These are phyloP conservation scores for Phytophthora multivora DNA, from an alignment of 352 stramenopile species.

Conservation along the genomic window DNA sequence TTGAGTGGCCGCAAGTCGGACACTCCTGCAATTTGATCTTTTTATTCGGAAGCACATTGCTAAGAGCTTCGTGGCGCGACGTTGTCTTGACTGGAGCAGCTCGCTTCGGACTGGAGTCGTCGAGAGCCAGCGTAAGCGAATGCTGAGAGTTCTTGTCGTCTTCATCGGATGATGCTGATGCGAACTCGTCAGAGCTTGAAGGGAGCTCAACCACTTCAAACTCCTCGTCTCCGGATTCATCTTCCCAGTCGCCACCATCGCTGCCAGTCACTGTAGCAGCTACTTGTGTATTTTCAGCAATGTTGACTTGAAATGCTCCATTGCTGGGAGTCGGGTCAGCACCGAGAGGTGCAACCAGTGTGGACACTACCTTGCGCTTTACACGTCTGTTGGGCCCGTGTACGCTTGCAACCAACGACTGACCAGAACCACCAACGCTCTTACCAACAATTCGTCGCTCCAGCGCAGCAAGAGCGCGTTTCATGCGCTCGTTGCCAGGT, in stretches of 20 bases:
- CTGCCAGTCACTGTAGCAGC: background rate
- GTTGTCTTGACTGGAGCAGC: background rate
- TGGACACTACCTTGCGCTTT: slow-evolving; percentile 32
- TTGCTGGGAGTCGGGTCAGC: background rate
- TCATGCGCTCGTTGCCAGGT: slow-evolving; percentile 49
- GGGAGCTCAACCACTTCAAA: slow-evolving; percentile 81
- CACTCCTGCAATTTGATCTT: slow-evolving; percentile 46
- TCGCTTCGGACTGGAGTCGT: background rate
- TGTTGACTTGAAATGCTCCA: background rate
- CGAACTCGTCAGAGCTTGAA: slow-evolving; percentile 54
- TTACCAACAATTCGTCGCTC: slow-evolving; percentile 73
- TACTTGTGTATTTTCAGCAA: background rate
- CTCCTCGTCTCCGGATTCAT: slow-evolving; percentile 47
- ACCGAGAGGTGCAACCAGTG: slow-evolving; percentile 25
- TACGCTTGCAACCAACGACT: slow-evolving; percentile 1
- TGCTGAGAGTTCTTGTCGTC: slow-evolving; percentile 7
- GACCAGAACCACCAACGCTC: slow-evolving; percentile 13
- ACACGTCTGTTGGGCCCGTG: slow-evolving; percentile 4
- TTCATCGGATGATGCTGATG: slow-evolving; percentile 26
- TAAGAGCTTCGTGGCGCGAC: background rate
- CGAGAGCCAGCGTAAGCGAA: background rate
- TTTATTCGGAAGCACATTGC: slow-evolving; percentile 45
- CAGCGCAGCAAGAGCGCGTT: slow-evolving; percentile 61
- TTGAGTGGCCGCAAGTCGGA: slow-evolving; percentile 33
- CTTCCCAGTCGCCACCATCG: slow-evolving; percentile 32